Evolutionary conservation across 257 asterid species (phyloP).

Genomic region (Lavandula angustifolia): DNA sequence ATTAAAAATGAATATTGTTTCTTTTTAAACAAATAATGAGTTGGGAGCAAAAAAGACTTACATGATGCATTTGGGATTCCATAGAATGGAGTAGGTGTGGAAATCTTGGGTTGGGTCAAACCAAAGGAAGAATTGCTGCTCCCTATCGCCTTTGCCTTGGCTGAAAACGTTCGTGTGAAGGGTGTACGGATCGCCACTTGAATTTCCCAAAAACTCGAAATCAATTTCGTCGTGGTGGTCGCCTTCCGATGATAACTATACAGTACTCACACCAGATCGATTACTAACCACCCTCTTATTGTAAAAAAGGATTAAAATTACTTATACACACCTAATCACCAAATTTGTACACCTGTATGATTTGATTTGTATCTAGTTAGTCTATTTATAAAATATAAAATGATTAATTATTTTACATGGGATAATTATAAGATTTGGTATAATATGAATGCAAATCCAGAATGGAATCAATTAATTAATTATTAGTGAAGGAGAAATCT

Average conservation of each 20-base stretch:
- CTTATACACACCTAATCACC: too few relatives aligned
- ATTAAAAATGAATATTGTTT: background rate
- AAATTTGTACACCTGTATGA: too few relatives aligned
- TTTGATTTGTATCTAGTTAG: too few relatives aligned
- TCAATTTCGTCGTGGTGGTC: conserved; percentile 67
- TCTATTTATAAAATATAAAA: too few relatives aligned
- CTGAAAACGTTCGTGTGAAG: conserved; percentile 72
- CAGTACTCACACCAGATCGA: too few relatives aligned
- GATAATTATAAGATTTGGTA: too few relatives aligned
- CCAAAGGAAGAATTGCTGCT: conserved; percentile 76
- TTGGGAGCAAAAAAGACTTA: conserved; percentile 23
- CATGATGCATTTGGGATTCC: conserved; percentile 73
- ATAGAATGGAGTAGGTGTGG: conserved; percentile 72
- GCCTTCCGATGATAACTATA: conserved; percentile 68
- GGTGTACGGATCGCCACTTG: conserved; percentile 72
- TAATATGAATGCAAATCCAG: too few relatives aligned
- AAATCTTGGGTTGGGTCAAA: conserved; percentile 76
- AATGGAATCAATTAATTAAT: background rate
- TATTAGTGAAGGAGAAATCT: conserved; percentile 2
- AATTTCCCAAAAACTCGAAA: conserved; percentile 71
- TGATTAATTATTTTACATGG: too few relatives aligned
- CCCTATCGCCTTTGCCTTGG: conserved; percentile 69
- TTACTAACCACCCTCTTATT: too few relatives aligned
- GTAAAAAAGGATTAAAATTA: too few relatives aligned
- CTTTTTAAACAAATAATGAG: too few relatives aligned